phyloP scores from a whole-genome alignment of 2,329 filamentous ascomycete genomes.

The Colletotrichum falcatum region DNA sequence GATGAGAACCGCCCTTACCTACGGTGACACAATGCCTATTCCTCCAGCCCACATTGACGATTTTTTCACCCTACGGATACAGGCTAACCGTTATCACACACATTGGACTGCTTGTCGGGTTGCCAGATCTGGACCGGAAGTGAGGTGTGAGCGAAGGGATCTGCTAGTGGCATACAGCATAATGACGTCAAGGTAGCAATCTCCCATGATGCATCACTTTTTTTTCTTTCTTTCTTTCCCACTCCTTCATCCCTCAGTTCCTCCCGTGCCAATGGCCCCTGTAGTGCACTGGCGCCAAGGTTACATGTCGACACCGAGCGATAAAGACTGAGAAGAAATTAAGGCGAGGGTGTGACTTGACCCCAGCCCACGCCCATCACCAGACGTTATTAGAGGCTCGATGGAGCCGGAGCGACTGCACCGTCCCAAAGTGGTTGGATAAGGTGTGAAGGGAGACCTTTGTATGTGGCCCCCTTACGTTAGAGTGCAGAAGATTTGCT shows the following conservation, averaged over 20 bases:
- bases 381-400: conserved; percentile 1
- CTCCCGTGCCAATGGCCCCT: neutral
- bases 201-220: conserved; percentile 35
- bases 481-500: conserved; percentile 22
- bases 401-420: conserved; percentile 10
- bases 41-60: conserved; percentile 20
- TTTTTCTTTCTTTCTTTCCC: neutral
- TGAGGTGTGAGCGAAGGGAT: conserved; percentile 22
- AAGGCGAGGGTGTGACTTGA: neutral
- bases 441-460: conserved; percentile 20
- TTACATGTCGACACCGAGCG: neutral
- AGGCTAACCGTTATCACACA: conserved; percentile 13
- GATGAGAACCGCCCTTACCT: conserved; percentile 28
- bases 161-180: conserved; percentile 34
- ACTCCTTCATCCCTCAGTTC: neutral
- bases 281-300: neutral
- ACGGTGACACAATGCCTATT: conserved; percentile 31
- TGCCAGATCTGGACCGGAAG: conserved; percentile 12
- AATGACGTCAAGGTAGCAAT: conserved; percentile 38
- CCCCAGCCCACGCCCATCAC: conserved; percentile 5
- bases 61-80: neutral
- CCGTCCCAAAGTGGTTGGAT: conserved; percentile 20
- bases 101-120: conserved; percentile 4
- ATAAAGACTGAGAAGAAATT: neutral
- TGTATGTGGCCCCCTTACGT: conserved; percentile 30